Percentiles rank a stretch among this genome's conserved stretches.
These are phyloP conservation scores for Pseudevernia furfuracea DNA, from an alignment of 495 filamentous ascomycete genomes.

Conservation along the genomic window DNA sequence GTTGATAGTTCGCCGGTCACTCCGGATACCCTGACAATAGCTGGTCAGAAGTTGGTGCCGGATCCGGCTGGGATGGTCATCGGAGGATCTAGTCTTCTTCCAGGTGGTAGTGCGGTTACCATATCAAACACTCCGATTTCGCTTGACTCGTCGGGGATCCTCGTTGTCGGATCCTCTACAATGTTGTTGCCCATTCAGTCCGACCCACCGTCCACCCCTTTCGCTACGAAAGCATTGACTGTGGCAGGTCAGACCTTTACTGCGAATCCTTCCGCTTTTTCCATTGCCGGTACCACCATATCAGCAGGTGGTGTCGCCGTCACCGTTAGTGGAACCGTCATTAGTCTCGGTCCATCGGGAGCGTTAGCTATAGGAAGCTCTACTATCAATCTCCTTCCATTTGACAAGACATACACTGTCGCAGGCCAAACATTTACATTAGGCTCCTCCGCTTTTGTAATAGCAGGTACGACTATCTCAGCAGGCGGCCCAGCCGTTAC, in stretches of 20 bases:
- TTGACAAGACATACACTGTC: background rate
- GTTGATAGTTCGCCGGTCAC: background rate
- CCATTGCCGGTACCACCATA: background rate
- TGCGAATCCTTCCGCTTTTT: background rate
- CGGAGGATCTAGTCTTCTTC: slow-evolving; percentile 18
- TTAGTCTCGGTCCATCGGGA: background rate
- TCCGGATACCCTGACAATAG: background rate
- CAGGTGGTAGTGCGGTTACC: slow-evolving; percentile 22
- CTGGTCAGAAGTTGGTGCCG: background rate
- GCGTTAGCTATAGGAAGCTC: background rate
- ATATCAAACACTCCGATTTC: slow-evolving; percentile 18
- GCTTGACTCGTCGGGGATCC: background rate
- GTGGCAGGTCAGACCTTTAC: slow-evolving; percentile 7
- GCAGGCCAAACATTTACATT: slow-evolving; percentile 12
- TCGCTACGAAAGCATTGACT: background rate
- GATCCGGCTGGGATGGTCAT: slow-evolving; percentile 14
- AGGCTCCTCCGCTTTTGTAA: slow-evolving; percentile 8
- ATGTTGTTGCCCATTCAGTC: too few relatives aligned
- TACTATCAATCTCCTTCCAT: background rate
- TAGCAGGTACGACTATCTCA: slow-evolving; percentile 11
- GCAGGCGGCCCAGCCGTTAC: slow-evolving; percentile 15
- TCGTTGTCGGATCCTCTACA: slow-evolving; percentile 5
- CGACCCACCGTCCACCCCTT: background rate
- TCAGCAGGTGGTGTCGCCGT: background rate
- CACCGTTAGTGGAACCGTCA: background rate